These are phyloP conservation scores for Cucurbita ficifolia DNA, from an alignment of 306 rosid species.

Conservation along the genomic window DNA sequence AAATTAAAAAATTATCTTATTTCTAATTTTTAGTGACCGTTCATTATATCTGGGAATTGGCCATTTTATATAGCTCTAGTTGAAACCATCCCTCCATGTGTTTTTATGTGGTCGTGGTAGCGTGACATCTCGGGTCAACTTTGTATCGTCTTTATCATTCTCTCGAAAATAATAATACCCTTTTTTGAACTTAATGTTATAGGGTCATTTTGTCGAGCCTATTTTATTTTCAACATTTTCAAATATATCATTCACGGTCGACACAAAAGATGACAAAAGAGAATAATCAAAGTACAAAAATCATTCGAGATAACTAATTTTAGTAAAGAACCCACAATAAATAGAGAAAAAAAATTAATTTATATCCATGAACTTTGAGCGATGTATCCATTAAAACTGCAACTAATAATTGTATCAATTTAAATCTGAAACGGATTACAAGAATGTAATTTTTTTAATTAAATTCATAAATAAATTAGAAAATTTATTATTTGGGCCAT, in stretches of 20 bases:
- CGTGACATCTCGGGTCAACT: background rate
- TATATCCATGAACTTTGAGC: no score
- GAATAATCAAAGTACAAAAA: no score
- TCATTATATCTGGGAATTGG: background rate
- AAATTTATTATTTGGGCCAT: no score
- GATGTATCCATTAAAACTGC: no score
- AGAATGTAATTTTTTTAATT: no score
- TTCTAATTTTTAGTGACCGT: background rate
- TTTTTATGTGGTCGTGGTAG: background rate
- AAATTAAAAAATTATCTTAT: background rate
- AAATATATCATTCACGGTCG: background rate
- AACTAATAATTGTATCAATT: no score
- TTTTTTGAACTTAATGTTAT: background rate
- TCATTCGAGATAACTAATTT: no score
- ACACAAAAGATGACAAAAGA: background rate
- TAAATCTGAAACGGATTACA: no score
- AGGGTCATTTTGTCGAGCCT: background rate
- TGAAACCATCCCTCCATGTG: background rate
- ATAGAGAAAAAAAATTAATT: no score
- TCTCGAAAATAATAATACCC: background rate
- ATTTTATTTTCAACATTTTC: background rate
- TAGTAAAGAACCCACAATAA: background rate
- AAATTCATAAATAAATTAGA: no score
- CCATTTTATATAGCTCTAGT: background rate
- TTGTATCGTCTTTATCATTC: background rate